Conservation (phyloP, 768 basidiomycete genomes). For the Mycena albidolilacea region DNA sequence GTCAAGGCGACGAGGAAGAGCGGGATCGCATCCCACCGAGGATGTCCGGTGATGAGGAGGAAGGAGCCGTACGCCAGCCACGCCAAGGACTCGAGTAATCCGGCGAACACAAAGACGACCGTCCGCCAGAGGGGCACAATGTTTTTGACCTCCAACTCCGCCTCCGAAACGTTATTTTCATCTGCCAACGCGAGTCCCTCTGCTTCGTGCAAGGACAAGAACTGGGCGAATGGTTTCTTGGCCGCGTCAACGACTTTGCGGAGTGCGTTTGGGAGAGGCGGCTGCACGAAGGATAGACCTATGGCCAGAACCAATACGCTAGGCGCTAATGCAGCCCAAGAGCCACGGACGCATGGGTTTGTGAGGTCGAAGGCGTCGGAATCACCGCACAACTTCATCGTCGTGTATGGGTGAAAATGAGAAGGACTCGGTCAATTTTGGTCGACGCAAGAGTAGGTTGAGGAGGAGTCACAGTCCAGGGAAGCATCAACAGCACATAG, state of each 20-base stretch:
- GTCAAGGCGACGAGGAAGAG: constrained; percentile 65
- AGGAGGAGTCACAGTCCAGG: too few species aligned
- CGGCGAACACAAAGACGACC: constrained; percentile 66
- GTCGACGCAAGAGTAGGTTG: too few species aligned
- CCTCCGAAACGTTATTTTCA: constrained; percentile 38
- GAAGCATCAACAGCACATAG: too few species aligned
- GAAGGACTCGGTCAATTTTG: background rate
- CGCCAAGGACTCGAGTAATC: constrained; percentile 67
- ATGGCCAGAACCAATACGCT: constrained; percentile 62
- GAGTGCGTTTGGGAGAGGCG: constrained; percentile 49
- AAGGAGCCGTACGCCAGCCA: constrained; percentile 77
- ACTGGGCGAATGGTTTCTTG: constrained; percentile 55
- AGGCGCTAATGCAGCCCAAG: constrained; percentile 67
- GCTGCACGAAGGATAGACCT: constrained; percentile 49
- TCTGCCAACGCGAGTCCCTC: constrained; percentile 57
- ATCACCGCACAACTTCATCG: constrained; percentile 52
- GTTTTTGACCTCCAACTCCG: constrained; percentile 39
- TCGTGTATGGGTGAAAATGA: background rate
- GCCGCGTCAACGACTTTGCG: constrained; percentile 45
- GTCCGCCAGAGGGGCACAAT: constrained; percentile 73
- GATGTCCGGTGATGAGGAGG: constrained; percentile 54
- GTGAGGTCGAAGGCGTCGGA: constrained; percentile 59
- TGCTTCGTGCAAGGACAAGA: constrained; percentile 69
- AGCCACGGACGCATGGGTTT: constrained; percentile 62
- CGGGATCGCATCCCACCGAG: constrained; percentile 53